Base-by-base conservation (phyloP, 345 rosid species). In the Gossypium raimondii region DNA sequence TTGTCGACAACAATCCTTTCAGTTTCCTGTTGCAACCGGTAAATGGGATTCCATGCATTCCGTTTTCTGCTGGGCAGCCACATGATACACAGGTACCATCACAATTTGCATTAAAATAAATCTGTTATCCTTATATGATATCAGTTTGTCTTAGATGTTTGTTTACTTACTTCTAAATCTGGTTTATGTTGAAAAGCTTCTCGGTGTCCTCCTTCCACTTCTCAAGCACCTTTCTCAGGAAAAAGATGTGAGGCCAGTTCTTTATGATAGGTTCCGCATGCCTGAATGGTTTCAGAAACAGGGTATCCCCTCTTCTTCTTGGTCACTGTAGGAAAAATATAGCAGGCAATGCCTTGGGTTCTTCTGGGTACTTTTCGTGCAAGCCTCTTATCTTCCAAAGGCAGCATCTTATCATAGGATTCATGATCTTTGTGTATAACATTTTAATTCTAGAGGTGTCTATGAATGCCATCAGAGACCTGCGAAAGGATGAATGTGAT, bases 241-340 rank as follows among this genome's bases (percentile, higher is more conserved):
- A 82, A 85, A 85, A 34, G 99, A 96, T 2, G 97, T 96, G 48
- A 86, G 98, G 73, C 85, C 95, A 1, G 79, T 75, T 63, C 93
- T 96, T 5, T 81, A 87, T 24, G 95, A 93, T 34, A 87, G 89
- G 70, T 96, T 91, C 79, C 93, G 63, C 85, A 96, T 96, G 98
- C 94, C 92, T 0, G 97, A 93, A 73, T 96, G 99, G 99, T 96
- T 96, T 84, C 92, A 89, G 81, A 92, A 86, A 78, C 97, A 90
- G 74, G 98, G 98, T 69, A 93, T 96, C 77, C 97, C 98, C 57
- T 78, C 93, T 25, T 84, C 94, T 52, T 75, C 87, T 64, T 85
- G 75, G 87, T 83, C 79, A 27, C 22, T 22, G 62, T 77, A 80
- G 78, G 51, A 27, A 52, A 43, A 45, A 58, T 59, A 75, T 61